Evolutionary conservation across 768 basidiomycete species (phyloP).

Genomic region (Brasilioporus rufonigricans): DNA sequence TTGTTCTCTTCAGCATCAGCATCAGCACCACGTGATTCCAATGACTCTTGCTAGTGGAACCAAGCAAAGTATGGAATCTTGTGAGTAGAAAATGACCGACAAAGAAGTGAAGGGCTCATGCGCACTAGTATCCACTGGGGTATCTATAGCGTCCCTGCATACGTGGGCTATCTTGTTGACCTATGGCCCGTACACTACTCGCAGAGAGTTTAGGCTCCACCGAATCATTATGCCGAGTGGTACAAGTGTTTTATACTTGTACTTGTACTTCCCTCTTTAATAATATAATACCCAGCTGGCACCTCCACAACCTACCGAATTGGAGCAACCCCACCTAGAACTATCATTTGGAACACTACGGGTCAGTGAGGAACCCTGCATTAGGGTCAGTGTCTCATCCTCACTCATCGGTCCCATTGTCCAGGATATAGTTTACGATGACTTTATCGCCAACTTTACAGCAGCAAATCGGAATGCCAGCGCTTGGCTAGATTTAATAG

Average conservation of each 20-base stretch:
- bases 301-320: slow-evolving; percentile 36
- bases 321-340: slow-evolving; percentile 41
- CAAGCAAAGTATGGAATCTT: slow-evolving; percentile 57
- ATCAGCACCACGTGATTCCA: not conserved
- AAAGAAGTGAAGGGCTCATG: not conserved
- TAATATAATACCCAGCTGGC: slow-evolving; percentile 29
- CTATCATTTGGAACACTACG: slow-evolving; percentile 51
- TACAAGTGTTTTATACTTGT: slow-evolving; percentile 35
- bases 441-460: slow-evolving; percentile 55
- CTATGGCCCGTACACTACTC: not conserved
- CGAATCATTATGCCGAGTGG: slow-evolving; percentile 50
- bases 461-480: slow-evolving; percentile 53
- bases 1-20: not conserved
- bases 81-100: slow-evolving; percentile 30
- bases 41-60: slow-evolving; percentile 38
- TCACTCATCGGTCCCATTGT: not conserved
- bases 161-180: slow-evolving; percentile 20
- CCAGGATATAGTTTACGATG: slow-evolving; percentile 52
- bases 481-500: slow-evolving; percentile 54
- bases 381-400: not conserved
- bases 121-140: slow-evolving; percentile 48
- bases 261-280: not conserved
- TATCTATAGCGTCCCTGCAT: slow-evolving; percentile 46
- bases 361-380: slow-evolving; percentile 31
- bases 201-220: slow-evolving; percentile 34